Percentiles rank a stretch among this genome's conserved stretches.
These are phyloP conservation scores for Kuraishia borneana DNA, from an alignment of 805 yeast species.

Conservation along the genomic window DNA sequence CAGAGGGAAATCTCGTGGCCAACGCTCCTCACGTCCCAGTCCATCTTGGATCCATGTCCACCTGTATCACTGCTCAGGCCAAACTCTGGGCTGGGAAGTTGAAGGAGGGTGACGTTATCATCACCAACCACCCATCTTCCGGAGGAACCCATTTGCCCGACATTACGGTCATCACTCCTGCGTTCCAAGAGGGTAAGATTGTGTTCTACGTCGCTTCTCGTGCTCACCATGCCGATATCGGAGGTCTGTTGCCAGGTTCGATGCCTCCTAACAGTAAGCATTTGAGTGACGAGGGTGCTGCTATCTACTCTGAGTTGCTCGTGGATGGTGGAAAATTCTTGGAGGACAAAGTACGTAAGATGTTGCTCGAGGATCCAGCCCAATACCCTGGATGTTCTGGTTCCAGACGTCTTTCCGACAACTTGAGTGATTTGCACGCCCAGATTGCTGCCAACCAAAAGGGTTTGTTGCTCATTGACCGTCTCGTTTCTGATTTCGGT, in stretches of 20 bases:
- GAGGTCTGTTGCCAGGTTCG: slow-evolving; percentile 85
- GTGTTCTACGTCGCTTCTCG: slow-evolving; percentile 88
- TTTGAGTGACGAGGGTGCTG: slow-evolving; percentile 85
- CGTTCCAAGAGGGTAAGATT: slow-evolving; percentile 47
- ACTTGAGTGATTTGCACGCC: slow-evolving; percentile 74
- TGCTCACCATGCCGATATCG: slow-evolving; percentile 96
- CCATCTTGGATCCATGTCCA: slow-evolving; percentile 79
- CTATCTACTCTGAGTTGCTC: slow-evolving; percentile 66
- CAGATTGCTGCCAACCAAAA: slow-evolving; percentile 84
- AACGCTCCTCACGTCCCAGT: slow-evolving; percentile 88
- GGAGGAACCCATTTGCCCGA: slow-evolving; percentile 90
- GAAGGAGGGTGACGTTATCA: slow-evolving; percentile 63
- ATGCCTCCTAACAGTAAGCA: slow-evolving; percentile 90
- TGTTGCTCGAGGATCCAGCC: slow-evolving; percentile 66
- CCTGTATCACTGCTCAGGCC: slow-evolving; percentile 61
- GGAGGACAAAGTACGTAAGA: slow-evolving; percentile 50
- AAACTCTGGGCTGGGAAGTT: slow-evolving; percentile 52
- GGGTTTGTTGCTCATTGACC: slow-evolving; percentile 58
- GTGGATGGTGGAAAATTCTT: slow-evolving; percentile 67
- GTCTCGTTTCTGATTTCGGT: slow-evolving; percentile 53
- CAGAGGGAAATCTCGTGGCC: slow-evolving; percentile 70
- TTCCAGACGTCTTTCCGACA: slow-evolving; percentile 73
- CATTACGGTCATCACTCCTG: slow-evolving; percentile 88
- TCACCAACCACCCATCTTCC: slow-evolving; percentile 70
- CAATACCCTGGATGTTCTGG: slow-evolving; percentile 82